Evolutionary conservation across 2,329 filamentous ascomycete genomes (phyloP), one percentile per base, ranked within the genome.

Genomic region (Rhynchosporium secalis): DNA sequence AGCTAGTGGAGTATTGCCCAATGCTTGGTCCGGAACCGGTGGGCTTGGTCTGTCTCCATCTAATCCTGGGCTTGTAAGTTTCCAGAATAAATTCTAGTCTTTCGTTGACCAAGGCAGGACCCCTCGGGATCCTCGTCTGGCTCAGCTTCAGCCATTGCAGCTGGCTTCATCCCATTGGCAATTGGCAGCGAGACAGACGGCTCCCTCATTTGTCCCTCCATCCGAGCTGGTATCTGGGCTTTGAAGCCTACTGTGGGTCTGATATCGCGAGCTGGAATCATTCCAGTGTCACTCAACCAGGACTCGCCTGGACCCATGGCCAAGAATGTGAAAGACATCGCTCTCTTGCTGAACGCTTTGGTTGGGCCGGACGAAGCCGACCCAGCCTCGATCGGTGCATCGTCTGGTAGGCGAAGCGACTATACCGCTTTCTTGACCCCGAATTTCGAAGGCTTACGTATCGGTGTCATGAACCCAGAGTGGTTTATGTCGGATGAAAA

Each of bases 101-200:
- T 20, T 20, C 20, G 20, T 20, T 20, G 20, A 20, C 20, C 20
- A 20, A 20, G 20, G 20, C 20, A 48, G 56, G 36, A 28, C n/a
- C 56, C 56, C 4, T 29, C 41, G 7, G 57, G 57, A 5, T 59
- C 57, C 4, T 59, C 57, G 15, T 12, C 57, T 9, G 57, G 57
- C 26, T 41, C 33, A 3, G 57, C 57, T 9, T 46, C 52, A 6
- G 57, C 5, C 3, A 33, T 59, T 3, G n/a, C 57, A 3, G 57
- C 57, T 12, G 57, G 57, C 5, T 59, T 9, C 36, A 12, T 33
- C 4, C 57, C 57, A 15, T 26, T 59, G 3, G 4, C 46, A 4
- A 6, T 59, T 2, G 47, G 46, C 12, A 52, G 46, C 12, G 57
- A 59, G 31, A 52, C 57, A 2, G 57, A 59, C 52, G 57, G 57